phyloP scores from a whole-genome alignment of 768 basidiomycete species.

The Boletus reticulatus region DNA sequence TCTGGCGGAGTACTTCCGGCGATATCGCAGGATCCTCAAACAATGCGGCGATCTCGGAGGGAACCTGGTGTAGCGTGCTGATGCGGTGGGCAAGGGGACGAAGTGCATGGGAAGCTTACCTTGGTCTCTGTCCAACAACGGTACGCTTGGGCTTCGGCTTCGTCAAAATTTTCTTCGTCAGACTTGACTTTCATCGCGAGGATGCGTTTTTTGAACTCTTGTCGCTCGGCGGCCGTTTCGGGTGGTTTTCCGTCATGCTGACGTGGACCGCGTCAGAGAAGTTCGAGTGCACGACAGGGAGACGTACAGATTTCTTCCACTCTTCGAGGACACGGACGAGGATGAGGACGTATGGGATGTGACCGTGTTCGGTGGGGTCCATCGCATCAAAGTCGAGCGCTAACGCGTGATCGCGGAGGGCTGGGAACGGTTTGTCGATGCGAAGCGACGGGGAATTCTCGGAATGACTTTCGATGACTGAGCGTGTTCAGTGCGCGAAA shows the following conservation, averaged over 20 bases:
- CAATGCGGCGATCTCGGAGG: conserved; percentile 60
- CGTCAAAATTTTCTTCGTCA: conserved; percentile 98
- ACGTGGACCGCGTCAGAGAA: not conserved
- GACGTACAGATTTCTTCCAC: conserved; percentile 74
- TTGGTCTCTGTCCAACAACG: conserved; percentile 66
- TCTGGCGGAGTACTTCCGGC: conserved; percentile 36
- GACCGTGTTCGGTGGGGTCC: conserved; percentile 87
- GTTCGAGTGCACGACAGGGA: not conserved
- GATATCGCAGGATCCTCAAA: conserved; percentile 59
- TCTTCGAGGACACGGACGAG: conserved; percentile 79
- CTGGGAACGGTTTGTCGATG: conserved; percentile 86
- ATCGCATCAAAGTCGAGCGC: conserved; percentile 71
- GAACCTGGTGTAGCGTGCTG: conserved; percentile 43
- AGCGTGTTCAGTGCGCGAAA: not conserved
- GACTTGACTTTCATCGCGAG: conserved; percentile 62
- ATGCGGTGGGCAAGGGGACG: not conserved
- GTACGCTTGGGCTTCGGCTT: conserved; percentile 87
- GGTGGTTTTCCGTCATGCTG: conserved; percentile 68
- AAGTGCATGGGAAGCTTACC: conserved; percentile 23
- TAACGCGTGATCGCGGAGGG: conserved; percentile 68
- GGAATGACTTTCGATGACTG: conserved; percentile 89
- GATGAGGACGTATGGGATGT: conserved; percentile 88
- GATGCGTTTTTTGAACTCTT: conserved; percentile 72
- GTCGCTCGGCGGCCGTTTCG: conserved; percentile 58
- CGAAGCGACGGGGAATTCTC: conserved; percentile 74